phyloP scores from a whole-genome alignment of 1,284 basidiomycete species.

The Trametes pubescens region DNA sequence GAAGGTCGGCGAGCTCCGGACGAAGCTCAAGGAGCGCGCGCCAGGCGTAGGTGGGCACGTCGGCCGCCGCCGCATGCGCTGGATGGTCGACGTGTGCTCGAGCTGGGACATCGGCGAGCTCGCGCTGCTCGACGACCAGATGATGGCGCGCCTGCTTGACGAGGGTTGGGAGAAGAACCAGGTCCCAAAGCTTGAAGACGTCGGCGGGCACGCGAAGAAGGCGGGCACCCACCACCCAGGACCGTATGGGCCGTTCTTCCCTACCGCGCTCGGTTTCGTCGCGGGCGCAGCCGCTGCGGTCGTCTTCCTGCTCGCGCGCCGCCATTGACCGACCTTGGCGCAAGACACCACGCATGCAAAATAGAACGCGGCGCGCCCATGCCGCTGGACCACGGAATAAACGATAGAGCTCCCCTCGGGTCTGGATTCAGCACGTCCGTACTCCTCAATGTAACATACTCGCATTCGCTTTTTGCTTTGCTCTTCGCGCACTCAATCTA shows the following conservation, averaged over 20 bases:
- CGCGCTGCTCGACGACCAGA: conserved; percentile 66
- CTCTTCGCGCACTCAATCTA: background rate
- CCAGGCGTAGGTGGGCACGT: conserved; percentile 80
- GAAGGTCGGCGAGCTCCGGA: conserved; percentile 79
- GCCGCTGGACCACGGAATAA: conserved; percentile 11
- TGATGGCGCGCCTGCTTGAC: conserved; percentile 67
- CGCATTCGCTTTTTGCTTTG: background rate
- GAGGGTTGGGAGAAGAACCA: conserved; percentile 73
- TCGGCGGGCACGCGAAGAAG: conserved; percentile 46
- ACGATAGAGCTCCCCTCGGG: conserved; percentile 21
- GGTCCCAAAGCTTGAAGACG: conserved; percentile 57
- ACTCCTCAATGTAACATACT: conserved; percentile 22
- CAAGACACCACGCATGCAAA: conserved; percentile 6
- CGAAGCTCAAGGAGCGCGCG: conserved; percentile 73
- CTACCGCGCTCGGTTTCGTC: conserved; percentile 45
- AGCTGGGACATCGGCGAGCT: conserved; percentile 85
- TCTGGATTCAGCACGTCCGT: conserved; percentile 16
- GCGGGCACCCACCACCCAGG: conserved; percentile 16
- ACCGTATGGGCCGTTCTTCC: conserved; percentile 29
- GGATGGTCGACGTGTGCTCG: conserved; percentile 94
- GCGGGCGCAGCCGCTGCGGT: conserved; percentile 44
- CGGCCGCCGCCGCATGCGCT: conserved; percentile 86
- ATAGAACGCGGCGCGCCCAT: background rate
- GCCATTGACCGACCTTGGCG: conserved; percentile 15
- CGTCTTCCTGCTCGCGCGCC: conserved; percentile 32